Evolutionary conservation across 2,329 filamentous ascomycete genomes (phyloP), one percentile per base, ranked within the genome.

Genomic region (Alternaria gansuensis): DNA sequence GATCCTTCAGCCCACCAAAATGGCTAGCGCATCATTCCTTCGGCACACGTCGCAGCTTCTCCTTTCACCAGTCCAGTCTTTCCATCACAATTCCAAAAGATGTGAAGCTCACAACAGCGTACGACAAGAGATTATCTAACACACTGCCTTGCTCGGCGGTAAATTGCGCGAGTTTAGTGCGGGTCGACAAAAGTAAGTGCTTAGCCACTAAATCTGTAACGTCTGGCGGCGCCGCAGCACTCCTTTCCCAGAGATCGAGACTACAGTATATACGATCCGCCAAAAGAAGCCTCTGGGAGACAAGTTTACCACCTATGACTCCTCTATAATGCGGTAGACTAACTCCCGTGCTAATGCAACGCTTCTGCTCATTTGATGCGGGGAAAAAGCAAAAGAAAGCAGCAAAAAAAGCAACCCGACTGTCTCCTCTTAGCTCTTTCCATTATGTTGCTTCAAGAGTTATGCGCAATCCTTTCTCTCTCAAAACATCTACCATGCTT

Each of bases 391-490:
- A 17, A 17, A 17, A 17, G 2, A 1, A 1, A 17, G 17, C 17
- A 17, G 17, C 17, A 17, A 17, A 17, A 17, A 17, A 17, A 26
- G 21, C 24, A 26, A 23, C 5, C n/a, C 10, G 10, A 23, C 4
- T 5, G 14, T 48, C 3, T 24, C 10, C 44, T 48, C 14, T 11
- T 23, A 6, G 10, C 13, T 11, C 9, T 26, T 17, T 33, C 31
- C 1, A 9, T 17, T 11, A 29, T 6, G 24, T 10, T 13, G 17
- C 17, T 8, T 13, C 31, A 10, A 57, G 13, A 17, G 9, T 33
- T 17, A 62, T 43, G 11, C 46, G 51, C 17, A 62, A 13, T 24
- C 59, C 59, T 9, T 17, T 37, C 36, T 26, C 24, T 39, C 23
- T 52, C 41, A 62, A 31, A 2, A 1, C n/a, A 3, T 54, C 51